These are phyloP conservation scores for Chenopodium formosanum DNA, from an alignment of 148 eudicot genomes.

Conservation along the genomic window DNA sequence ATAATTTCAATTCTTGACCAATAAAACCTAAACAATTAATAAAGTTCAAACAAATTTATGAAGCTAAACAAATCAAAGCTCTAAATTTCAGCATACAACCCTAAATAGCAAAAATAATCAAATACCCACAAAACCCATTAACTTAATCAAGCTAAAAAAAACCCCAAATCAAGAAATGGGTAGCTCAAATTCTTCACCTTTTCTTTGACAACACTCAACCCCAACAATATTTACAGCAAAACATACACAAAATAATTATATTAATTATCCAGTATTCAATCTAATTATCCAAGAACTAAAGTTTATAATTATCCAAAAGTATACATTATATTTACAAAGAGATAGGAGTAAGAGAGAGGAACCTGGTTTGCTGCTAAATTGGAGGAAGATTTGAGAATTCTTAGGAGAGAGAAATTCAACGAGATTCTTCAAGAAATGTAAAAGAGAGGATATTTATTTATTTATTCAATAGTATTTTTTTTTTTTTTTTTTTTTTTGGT, in stretches of 20 bases:
- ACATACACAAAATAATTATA: not conserved
- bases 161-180: slow-evolving; percentile 11
- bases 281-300: not conserved
- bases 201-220: not conserved
- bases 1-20: slow-evolving; percentile 1
- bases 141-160: slow-evolving; percentile 13
- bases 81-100: slow-evolving; percentile 14
- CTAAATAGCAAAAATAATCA: slow-evolving; percentile 16
- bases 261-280: slow-evolving; percentile 3
- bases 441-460: slow-evolving; percentile 18
- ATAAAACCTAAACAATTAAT: not conserved
- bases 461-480: too few species aligned
- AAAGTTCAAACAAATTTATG: not conserved
- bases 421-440: slow-evolving; percentile 12
- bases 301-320: not conserved
- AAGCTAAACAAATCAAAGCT: slow-evolving; percentile 15
- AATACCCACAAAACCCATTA: slow-evolving; percentile 26
- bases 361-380: slow-evolving; percentile 27
- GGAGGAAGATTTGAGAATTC: slow-evolving; percentile 22
- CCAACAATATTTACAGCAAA: slow-evolving; percentile 6
- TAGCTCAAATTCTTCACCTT: slow-evolving; percentile 20
- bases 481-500: not conserved
- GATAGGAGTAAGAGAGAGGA: slow-evolving; percentile 5
- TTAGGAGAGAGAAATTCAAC: slow-evolving; percentile 12
- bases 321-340: slow-evolving; percentile 19